A percentile compares a stretch with the other conserved stretches of the same genome.
These are phyloP conservation scores for Trichophyton rubrum DNA, from an alignment of 2,329 filamentous ascomycete genomes.

Conservation along the genomic window DNA sequence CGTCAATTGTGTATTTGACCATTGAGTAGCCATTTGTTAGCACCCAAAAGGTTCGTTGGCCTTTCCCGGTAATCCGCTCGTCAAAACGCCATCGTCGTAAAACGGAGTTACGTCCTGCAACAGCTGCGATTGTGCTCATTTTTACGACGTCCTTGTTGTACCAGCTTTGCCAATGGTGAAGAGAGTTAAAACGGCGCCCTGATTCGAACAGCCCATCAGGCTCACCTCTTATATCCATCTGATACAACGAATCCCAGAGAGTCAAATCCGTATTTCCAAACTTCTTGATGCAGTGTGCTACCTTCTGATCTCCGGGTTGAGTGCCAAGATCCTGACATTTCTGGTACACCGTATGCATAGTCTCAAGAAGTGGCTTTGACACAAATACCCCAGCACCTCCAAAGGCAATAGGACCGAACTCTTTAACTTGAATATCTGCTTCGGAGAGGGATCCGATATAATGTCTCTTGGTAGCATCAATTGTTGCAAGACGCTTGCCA, in stretches of 20 bases:
- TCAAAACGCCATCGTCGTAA: conserved; percentile 36
- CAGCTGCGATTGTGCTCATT: conserved; percentile 31
- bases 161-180: conserved; percentile 36
- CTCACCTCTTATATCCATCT: conserved; percentile 34
- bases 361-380: conserved; percentile 29
- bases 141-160: conserved; percentile 34
- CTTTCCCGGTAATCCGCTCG: conserved; percentile 27
- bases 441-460: conserved; percentile 35
- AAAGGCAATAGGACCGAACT: conserved; percentile 33
- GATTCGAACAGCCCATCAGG: conserved; percentile 34
- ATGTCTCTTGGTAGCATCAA: conserved; percentile 30
- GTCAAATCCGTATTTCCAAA: conserved; percentile 30
- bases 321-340: conserved; percentile 33
- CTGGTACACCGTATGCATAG: conserved; percentile 28
- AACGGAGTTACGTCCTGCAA: conserved; percentile 30
- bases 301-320: conserved; percentile 34
- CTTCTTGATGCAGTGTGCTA: conserved; percentile 32
- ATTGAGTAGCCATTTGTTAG: conserved; percentile 35
- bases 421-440: conserved; percentile 33
- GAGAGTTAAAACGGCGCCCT: conserved; percentile 31
- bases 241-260: conserved; percentile 31
- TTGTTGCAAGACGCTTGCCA: conserved; percentile 28
- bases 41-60: conserved; percentile 30
- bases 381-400: conserved; percentile 35
- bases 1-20: conserved; percentile 30